These are phyloP conservation scores for Castanea mollissima DNA, from an alignment of 306 rosid species.

Conservation along the genomic window DNA sequence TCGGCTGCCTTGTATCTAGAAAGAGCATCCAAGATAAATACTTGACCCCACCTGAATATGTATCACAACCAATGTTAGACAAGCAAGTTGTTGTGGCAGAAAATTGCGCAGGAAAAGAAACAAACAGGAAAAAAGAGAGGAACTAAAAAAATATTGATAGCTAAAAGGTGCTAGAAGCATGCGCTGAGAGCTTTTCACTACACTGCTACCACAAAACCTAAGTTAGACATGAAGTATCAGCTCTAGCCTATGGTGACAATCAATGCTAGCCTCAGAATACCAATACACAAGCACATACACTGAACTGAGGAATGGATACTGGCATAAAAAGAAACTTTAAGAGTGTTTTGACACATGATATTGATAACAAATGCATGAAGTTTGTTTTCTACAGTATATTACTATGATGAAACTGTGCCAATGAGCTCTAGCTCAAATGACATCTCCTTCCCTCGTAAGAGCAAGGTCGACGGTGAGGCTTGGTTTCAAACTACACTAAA, in stretches of 20 bases:
- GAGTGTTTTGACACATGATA: background rate
- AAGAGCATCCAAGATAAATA: slow-evolving; percentile 96
- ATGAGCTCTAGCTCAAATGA: too few relatives aligned
- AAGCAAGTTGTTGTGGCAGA: background rate
- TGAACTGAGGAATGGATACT: background rate
- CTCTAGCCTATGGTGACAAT: background rate
- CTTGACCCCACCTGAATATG: slow-evolving; percentile 91
- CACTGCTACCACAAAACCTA: background rate
- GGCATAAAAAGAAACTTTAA: background rate
- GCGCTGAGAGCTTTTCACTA: background rate
- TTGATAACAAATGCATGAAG: background rate
- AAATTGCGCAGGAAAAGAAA: background rate
- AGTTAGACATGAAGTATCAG: background rate
- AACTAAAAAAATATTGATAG: background rate
- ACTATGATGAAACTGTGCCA: background rate
- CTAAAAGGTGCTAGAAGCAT: background rate
- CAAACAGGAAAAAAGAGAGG: background rate
- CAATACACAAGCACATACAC: background rate
- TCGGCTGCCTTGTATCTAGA: slow-evolving; percentile 95
- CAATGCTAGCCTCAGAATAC: background rate
- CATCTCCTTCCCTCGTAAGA: too few relatives aligned
- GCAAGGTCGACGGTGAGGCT: too few relatives aligned
- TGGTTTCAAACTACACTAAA: background rate
- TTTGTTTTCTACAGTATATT: background rate
- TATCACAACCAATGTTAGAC: slow-evolving; percentile 24